Percentiles rank a stretch among this genome's conserved stretches.
These are phyloP conservation scores for Chlorociboria aeruginascens DNA, from an alignment of 495 filamentous ascomycete genomes.

Conservation along the genomic window DNA sequence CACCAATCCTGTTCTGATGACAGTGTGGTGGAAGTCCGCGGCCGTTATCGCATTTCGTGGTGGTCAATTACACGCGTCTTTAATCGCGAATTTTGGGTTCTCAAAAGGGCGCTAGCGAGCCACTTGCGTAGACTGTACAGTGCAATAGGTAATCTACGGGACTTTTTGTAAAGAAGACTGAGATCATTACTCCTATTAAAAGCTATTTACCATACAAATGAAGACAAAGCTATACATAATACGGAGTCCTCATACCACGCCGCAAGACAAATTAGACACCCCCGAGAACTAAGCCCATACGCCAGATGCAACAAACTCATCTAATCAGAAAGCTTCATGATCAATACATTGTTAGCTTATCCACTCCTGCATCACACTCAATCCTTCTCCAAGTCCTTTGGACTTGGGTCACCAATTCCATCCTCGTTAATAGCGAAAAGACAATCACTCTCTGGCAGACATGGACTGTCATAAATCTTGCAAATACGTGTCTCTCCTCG, in stretches of 20 bases:
- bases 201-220: too few species aligned
- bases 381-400: slow-evolving; percentile 85
- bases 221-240: too few species aligned
- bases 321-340: too few species aligned
- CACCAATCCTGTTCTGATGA: slow-evolving; percentile 13
- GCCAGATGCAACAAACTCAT: too few species aligned
- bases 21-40: not conserved
- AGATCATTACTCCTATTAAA: too few species aligned
- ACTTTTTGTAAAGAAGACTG: too few species aligned
- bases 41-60: slow-evolving; percentile 12
- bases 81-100: slow-evolving; percentile 4
- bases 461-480: slow-evolving; percentile 98
- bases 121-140: not conserved
- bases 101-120: slow-evolving; percentile 2
- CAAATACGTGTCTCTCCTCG: slow-evolving; percentile 90
- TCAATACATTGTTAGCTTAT: too few species aligned
- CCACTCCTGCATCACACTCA: not conserved
- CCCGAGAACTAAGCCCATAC: too few species aligned
- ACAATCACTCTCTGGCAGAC: slow-evolving; percentile 90
- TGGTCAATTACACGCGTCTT: slow-evolving; percentile 1
- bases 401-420: slow-evolving; percentile 89
- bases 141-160: too few species aligned
- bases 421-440: slow-evolving; percentile 95
- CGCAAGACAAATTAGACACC: too few species aligned
- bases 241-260: too few species aligned